Conservation (phyloP, 345 rosid genomes). For the Iberis pinnata region DNA sequence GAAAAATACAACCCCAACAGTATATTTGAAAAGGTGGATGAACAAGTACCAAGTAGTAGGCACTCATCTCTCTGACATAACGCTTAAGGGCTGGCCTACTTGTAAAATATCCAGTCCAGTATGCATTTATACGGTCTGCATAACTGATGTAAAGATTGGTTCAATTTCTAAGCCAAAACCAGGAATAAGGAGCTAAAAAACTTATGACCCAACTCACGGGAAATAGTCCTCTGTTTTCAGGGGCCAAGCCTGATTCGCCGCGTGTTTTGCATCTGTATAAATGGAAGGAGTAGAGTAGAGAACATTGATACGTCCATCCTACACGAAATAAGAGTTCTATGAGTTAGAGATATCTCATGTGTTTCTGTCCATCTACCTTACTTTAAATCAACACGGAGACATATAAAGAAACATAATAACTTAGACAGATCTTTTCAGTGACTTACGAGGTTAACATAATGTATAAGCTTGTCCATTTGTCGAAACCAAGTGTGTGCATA, state of each 20-base stretch:
- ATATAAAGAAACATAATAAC: background rate
- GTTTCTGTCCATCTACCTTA: too few relatives aligned
- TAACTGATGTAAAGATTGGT: conserved; percentile 47
- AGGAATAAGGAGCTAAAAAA: background rate
- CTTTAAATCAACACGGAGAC: too few relatives aligned
- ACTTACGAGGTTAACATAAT: conserved; percentile 87
- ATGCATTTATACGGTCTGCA: conserved; percentile 88
- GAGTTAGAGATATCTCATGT: conserved; percentile 11
- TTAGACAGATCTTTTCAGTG: background rate
- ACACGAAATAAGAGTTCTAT: conserved; percentile 16
- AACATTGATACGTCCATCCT: conserved; percentile 98
- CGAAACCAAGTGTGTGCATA: conserved; percentile 90
- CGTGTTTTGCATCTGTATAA: conserved; percentile 92
- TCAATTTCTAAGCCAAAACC: conserved; percentile 20
- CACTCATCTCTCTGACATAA: conserved; percentile 86
- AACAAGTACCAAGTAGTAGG: conserved; percentile 71
- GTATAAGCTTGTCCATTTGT: conserved; percentile 91
- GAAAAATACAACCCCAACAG: conserved; percentile 4
- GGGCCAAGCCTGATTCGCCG: conserved; percentile 71
- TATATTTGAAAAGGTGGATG: background rate
- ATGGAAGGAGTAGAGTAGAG: conserved; percentile 94
- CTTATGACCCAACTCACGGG: conserved; percentile 60
- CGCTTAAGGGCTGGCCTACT: conserved; percentile 91
- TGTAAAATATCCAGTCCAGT: conserved; percentile 95
- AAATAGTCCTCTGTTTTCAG: conserved; percentile 79